Evolutionary conservation across 805 yeast genomes (phyloP).

Genomic region (Candida ipomoeae): DNA sequence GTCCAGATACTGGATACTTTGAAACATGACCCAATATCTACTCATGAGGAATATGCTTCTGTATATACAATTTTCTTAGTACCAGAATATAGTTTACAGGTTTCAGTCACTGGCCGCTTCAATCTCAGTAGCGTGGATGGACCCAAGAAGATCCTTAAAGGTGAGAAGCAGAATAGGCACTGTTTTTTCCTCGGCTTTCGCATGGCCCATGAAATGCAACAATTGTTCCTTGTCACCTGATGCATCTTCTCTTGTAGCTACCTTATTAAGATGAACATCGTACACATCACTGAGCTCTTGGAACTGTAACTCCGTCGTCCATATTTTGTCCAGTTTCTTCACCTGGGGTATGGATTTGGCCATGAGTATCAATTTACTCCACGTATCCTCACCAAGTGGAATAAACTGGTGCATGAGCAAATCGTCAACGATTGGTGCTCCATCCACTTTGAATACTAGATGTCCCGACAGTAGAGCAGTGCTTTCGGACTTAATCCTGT

Average conservation of each 20-base stretch:
- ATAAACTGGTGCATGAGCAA: constrained; percentile 26
- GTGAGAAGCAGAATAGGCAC: neutral
- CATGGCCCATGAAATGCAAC: neutral
- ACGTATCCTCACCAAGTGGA: constrained; percentile 50
- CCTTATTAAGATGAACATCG: constrained; percentile 8
- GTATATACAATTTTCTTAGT: too few species aligned
- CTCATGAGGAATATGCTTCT: too few species aligned
- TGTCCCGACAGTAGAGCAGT: neutral
- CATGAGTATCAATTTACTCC: constrained; percentile 43
- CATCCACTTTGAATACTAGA: constrained; percentile 7
- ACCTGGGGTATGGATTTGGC: constrained; percentile 23
- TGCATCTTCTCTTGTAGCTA: neutral
- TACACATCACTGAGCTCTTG: constrained; percentile 17
- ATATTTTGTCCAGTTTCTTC: constrained; percentile 1
- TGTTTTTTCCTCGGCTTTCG: neutral
- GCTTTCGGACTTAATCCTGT: constrained; percentile 2
- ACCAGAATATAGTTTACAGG: neutral
- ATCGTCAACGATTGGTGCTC: constrained; percentile 3
- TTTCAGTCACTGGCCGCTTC: neutral
- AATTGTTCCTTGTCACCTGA: neutral
- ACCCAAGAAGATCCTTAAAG: neutral
- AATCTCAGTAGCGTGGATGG: neutral
- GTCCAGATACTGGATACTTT: too few species aligned
- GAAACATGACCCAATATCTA: too few species aligned
- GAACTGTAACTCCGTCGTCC: constrained; percentile 15